Evolutionary conservation across 768 basidiomycete genomes (phyloP).

Genomic region (Leucosporidium yakuticum): DNA sequence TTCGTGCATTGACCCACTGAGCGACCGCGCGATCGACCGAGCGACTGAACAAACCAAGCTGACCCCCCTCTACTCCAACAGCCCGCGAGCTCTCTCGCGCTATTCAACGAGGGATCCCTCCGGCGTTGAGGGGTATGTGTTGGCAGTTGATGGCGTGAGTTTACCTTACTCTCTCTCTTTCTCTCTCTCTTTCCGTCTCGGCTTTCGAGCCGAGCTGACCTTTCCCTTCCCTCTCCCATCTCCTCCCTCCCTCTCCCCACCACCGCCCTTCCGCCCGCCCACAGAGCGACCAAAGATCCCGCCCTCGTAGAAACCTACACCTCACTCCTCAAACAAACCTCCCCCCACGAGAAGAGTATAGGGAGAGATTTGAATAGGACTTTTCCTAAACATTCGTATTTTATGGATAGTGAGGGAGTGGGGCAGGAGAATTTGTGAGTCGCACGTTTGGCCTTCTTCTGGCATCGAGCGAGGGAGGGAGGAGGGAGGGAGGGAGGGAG

Average conservation of each 20-base stretch:
- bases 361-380: slow-evolving; percentile 80
- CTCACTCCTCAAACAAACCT: slow-evolving; percentile 69
- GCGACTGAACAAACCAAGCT: background rate
- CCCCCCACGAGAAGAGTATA: slow-evolving; percentile 89
- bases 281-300: slow-evolving; percentile 75
- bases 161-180: background rate
- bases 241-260: too few relatives aligned
- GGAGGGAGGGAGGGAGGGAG: background rate
- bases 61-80: background rate
- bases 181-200: slow-evolving; percentile 10
- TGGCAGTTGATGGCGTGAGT: slow-evolving; percentile 82
- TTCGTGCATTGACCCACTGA: too few relatives aligned
- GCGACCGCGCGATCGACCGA: background rate
- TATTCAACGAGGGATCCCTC: slow-evolving; percentile 86
- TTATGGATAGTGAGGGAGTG: slow-evolving; percentile 86
- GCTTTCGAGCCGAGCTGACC: background rate
- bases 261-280: slow-evolving; percentile 54
- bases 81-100: slow-evolving; percentile 74
- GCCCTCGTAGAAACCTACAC: slow-evolving; percentile 79
- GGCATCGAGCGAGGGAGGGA: background rate
- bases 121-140: slow-evolving; percentile 82
- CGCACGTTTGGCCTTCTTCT: background rate
- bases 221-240: background rate
- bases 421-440: slow-evolving; percentile 82
- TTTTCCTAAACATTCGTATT: slow-evolving; percentile 94